Evolutionary conservation across 2,329 filamentous ascomycete species (phyloP).

Genomic region (Beauveria medogensis): DNA sequence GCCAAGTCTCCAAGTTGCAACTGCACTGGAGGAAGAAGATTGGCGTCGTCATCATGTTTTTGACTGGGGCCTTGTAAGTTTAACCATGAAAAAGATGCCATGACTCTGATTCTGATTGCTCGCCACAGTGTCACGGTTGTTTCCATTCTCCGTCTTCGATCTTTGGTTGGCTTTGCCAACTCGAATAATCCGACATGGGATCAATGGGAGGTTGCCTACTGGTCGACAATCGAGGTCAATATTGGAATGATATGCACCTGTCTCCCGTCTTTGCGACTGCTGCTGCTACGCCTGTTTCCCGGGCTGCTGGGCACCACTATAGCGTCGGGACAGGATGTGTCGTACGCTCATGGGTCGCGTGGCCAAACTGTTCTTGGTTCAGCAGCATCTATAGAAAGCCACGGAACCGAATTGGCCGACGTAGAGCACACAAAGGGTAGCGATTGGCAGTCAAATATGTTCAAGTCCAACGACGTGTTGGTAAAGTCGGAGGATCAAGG

Average conservation of each 20-base stretch:
- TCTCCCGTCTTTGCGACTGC: slow-evolving; percentile 16
- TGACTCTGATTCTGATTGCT: neutral
- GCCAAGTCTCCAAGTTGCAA: slow-evolving; percentile 33
- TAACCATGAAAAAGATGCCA: neutral
- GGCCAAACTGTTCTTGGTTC: neutral
- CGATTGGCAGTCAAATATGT: neutral
- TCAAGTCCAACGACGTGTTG: neutral
- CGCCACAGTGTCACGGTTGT: slow-evolving; percentile 15
- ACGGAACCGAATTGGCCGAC: neutral
- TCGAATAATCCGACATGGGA: slow-evolving; percentile 17
- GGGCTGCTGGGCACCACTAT: slow-evolving; percentile 10
- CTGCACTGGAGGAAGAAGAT: slow-evolving; percentile 41
- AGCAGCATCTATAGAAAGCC: neutral
- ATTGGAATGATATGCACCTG: slow-evolving; percentile 19
- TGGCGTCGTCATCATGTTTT: slow-evolving; percentile 42
- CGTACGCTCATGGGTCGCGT: neutral
- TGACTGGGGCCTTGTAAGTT: slow-evolving; percentile 38
- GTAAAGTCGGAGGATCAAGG: neutral
- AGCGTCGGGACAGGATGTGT: neutral
- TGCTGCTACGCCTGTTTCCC: slow-evolving; percentile 15
- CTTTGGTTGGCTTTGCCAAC: slow-evolving; percentile 14
- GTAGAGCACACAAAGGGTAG: neutral
- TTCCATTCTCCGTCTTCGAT: slow-evolving; percentile 16
- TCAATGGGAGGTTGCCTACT: slow-evolving; percentile 13
- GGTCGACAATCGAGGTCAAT: slow-evolving; percentile 19